phyloP scores from a whole-genome alignment of 192 early-diverging fungal species.

The Jimgerdemannia flammicorona region DNA sequence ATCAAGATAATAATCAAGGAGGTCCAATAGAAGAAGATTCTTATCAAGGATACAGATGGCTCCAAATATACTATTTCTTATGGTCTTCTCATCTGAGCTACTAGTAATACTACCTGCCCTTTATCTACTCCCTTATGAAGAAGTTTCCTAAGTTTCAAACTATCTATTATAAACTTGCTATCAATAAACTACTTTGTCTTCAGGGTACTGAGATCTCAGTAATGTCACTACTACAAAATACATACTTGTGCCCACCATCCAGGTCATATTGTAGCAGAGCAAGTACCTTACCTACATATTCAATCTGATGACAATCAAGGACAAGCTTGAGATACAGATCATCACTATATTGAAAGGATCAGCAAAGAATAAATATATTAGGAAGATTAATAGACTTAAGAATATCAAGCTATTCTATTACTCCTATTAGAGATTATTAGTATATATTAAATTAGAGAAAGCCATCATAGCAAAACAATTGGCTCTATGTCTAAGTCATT shows the following conservation, averaged over 20 bases:
- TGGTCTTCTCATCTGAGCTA: slow-evolving; percentile 85
- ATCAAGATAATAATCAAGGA: slow-evolving; percentile 81
- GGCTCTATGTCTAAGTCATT: too few species aligned
- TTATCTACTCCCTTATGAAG: slow-evolving; percentile 63
- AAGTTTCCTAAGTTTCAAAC: slow-evolving; percentile 57
- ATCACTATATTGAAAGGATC: slow-evolving; percentile 2
- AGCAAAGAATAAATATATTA: slow-evolving; percentile 19
- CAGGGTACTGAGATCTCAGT: slow-evolving; percentile 52
- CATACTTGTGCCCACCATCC: slow-evolving; percentile 77
- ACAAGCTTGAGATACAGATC: slow-evolving; percentile 27
- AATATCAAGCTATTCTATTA: slow-evolving; percentile 73
- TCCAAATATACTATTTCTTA: slow-evolving; percentile 61
- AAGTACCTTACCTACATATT: slow-evolving; percentile 78
- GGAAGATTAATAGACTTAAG: slow-evolving; percentile 26
- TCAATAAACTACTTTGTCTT: slow-evolving; percentile 69
- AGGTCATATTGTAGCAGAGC: slow-evolving; percentile 86
- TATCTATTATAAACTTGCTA: slow-evolving; percentile 58
- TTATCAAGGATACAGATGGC: slow-evolving; percentile 63
- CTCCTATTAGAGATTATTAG: slow-evolving; percentile 38
- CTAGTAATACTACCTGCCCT: slow-evolving; percentile 70
- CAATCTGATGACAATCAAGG: slow-evolving; percentile 54
- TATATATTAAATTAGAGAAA: slow-evolving; percentile 84
- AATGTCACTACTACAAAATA: slow-evolving; percentile 72
- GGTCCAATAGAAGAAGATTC: slow-evolving; percentile 65
- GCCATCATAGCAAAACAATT: neutral